Base-by-base conservation (phyloP, 768 basidiomycete species). In the Phylloporus sp. region DNA sequence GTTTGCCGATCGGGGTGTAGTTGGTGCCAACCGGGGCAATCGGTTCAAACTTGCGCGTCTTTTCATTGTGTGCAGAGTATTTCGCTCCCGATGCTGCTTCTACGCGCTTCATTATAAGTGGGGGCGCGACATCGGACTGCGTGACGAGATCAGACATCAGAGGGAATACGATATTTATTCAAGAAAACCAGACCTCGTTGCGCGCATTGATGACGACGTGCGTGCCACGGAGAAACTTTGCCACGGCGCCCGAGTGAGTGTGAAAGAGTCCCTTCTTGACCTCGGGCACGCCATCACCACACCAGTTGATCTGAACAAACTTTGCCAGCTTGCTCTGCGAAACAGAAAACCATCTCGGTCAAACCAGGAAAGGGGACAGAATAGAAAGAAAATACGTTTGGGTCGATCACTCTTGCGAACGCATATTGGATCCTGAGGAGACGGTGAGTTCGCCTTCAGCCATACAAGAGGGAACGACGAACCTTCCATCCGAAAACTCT, bases 221-320 rank as follows among this genome's bases (percentile, higher is more conserved):
- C 0, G 84, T 79, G 32, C 89, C 90, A 6, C 82, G 82, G 36
- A 98, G 74, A 65, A 86, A 94, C 46, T 73, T 79, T 33, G 83
- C 77, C 9, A 98, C 86, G 2, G 90, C 77, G 36, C 78, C 76
- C 7, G 91, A 81, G 65, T 97, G 94, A 8, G 82, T 84, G 60
- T 90, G 85, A 71, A 95, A 95, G 20, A 96, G 74, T 8, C 95
- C 95, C 65, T 98, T 98, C 68, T 89, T 86, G 17, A 75, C 74
- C 64, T 84, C 90, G 11, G 95, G 95, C 1, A 98, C 95, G 48
- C 95, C 95, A 60, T 95, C 94, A 35, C 95, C 95, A 56, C 91
- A 92, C 94, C 95, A 96, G 59, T 92, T 90, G 67, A 98, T 86
- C 61, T 95, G 89, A 14, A 97, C 91, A 52, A 94, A 90, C 70